Conservation (phyloP, 2,329 filamentous ascomycete species). For the Verticillium zaregamsianum region DNA sequence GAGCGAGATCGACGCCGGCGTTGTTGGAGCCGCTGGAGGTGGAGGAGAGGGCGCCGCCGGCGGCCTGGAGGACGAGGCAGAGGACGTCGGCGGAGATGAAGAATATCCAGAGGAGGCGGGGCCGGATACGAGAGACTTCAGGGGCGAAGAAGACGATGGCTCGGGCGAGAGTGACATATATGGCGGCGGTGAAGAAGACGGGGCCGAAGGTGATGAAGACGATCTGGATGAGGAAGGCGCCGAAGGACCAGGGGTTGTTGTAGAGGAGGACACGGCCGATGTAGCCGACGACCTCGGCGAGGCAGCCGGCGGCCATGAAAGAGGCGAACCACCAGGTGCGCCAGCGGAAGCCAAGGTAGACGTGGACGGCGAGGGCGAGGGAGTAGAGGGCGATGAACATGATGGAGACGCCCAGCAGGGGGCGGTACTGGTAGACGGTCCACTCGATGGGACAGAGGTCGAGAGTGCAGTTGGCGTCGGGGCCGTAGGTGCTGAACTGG, state of each 20-base stretch:
- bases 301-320: conserved; percentile 52
- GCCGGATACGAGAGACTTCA: conserved; percentile 34
- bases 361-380: conserved; percentile 42
- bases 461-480: conserved; percentile 45
- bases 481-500: conserved; percentile 34
- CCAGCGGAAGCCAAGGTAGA: conserved; percentile 41
- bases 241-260: conserved; percentile 53
- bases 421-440: conserved; percentile 43
- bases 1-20: conserved; percentile 32
- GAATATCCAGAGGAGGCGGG: conserved; percentile 34
- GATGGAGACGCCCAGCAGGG: conserved; percentile 36
- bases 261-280: conserved; percentile 53
- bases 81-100: conserved; percentile 51
- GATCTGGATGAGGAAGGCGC: conserved; percentile 63
- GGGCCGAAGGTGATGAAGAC: conserved; percentile 50
- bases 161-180: conserved; percentile 58
- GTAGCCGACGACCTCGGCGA: conserved; percentile 59
- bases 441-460: conserved; percentile 39
- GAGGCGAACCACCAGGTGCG: conserved; percentile 43
- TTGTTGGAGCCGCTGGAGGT: conserved; percentile 38
- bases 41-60: conserved; percentile 48
- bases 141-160: conserved; percentile 34
- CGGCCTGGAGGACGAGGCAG: conserved; percentile 51
- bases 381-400: conserved; percentile 39
- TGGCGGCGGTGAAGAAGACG: conserved; percentile 53